These are phyloP conservation scores for Lanzia echinophila DNA, from an alignment of 2,329 filamentous ascomycete species.

Conservation along the genomic window DNA sequence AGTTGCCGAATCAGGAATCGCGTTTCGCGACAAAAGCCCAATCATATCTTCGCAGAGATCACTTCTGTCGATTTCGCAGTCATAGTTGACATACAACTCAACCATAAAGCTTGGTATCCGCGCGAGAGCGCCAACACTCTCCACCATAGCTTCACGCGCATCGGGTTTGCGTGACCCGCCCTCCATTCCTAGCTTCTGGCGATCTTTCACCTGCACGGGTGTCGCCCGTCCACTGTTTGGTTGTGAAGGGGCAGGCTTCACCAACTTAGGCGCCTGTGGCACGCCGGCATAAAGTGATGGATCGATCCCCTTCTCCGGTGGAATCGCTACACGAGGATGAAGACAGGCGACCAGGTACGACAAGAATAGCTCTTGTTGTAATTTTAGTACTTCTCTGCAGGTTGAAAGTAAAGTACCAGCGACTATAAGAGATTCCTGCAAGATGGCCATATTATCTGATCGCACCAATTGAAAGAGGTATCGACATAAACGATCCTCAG, in stretches of 20 bases:
- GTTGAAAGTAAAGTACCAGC: slow-evolving; percentile 86
- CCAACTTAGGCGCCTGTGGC: slow-evolving; percentile 80
- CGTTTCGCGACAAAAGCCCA: slow-evolving; percentile 84
- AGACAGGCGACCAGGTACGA: slow-evolving; percentile 92
- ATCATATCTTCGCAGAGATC: slow-evolving; percentile 96
- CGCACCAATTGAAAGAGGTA: slow-evolving; percentile 94
- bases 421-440: slow-evolving; percentile 88
- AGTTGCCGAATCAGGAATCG: slow-evolving; percentile 91
- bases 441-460: slow-evolving; percentile 90
- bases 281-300: slow-evolving; percentile 88
- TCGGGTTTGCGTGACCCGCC: slow-evolving; percentile 89
- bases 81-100: slow-evolving; percentile 96
- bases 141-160: slow-evolving; percentile 95
- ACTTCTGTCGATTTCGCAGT: slow-evolving; percentile 85
- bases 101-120: slow-evolving; percentile 92
- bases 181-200: slow-evolving; percentile 87
- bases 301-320: slow-evolving; percentile 82
- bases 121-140: slow-evolving; percentile 85
- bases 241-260: slow-evolving; percentile 71
- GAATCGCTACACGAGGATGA: slow-evolving; percentile 90
- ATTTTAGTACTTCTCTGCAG: slow-evolving; percentile 81
- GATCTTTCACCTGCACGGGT: slow-evolving; percentile 84
- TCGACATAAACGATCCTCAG: slow-evolving; percentile 87
- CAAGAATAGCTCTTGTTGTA: slow-evolving; percentile 93
- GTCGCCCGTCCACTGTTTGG: slow-evolving; percentile 75